Conservation (phyloP, 108 stramenopile species). For the Cyclotella choctawhatcheeana region DNA sequence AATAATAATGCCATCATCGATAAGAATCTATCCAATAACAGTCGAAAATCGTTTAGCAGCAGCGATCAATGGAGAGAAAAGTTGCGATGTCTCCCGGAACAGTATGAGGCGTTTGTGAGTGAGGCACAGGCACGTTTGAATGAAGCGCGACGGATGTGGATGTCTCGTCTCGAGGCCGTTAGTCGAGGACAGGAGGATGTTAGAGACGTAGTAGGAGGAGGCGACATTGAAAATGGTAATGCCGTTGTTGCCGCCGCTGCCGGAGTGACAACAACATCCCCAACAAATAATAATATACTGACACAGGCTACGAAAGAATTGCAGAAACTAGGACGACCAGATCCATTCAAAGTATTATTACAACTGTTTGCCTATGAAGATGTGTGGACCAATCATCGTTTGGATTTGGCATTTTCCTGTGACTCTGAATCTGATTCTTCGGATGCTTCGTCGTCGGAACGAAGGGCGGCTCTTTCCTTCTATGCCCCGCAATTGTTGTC, state of each 20-base stretch:
- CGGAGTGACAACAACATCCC: background rate
- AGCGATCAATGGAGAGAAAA: conserved; percentile 40
- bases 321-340: conserved; percentile 29
- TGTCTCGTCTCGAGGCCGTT: conserved; percentile 43
- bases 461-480: conserved; percentile 66
- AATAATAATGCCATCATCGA: too few species aligned
- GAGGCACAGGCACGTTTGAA: conserved; percentile 48
- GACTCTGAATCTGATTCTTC: conserved; percentile 21
- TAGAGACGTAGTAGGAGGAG: conserved; percentile 15
- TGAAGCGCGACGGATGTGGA: conserved; percentile 46
- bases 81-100: conserved; percentile 45
- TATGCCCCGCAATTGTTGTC: conserved; percentile 87
- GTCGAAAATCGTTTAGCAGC: conserved; percentile 11
- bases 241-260: too few species aligned
- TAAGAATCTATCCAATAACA: conserved; percentile 10
- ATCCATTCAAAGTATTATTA: conserved; percentile 81
- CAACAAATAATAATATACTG: conserved; percentile 20
- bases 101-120: conserved; percentile 46
- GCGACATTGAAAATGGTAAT: conserved; percentile 7
- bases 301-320: conserved; percentile 27
- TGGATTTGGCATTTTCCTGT: conserved; percentile 70
- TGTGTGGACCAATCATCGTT: conserved; percentile 62
- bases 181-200: conserved; percentile 22
- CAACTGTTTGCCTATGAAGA: conserved; percentile 90
- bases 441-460: conserved; percentile 20